Evolutionary conservation across 257 asterid genomes (phyloP), one percentile per base, ranked within the genome.

Genomic region (Sherardia arvensis): DNA sequence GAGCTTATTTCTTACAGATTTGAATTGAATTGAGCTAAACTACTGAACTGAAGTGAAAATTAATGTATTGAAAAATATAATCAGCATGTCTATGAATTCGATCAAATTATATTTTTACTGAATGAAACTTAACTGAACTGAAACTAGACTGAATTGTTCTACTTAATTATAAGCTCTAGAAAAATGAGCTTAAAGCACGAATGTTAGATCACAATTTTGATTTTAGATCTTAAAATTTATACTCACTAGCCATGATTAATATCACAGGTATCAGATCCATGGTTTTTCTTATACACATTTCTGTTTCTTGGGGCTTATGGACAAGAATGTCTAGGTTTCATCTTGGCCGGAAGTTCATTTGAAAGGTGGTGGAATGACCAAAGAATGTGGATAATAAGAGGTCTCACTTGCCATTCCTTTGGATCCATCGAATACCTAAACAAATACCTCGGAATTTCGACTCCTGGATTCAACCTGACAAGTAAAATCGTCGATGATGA

Each of bases 331-430:
- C 3, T 76, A 4, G 85, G 86, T 59, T 88, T 81, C 85, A 62
- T 84, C 29, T 71, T 74, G 9, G 69, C 77, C 15, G 7, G 74
- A 47, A 85, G 91, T 30, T 79, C 88, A 28, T 57, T 61, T 3
- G 63, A n/a, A 59, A 72, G 83, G 64, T 91, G 96, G 96, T 88
- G 95, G 94, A 86, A 59, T 66, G 90, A 86, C 38, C 96, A 91
- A 71, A 85, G 98, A 68, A 84, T 88, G 81, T 88, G 95, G 94
- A 72, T 83, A 7, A 68, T 86, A 5, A 79, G 83, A 30, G 85
- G 79, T 1, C 77, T 88, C 43, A 70, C 94, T 3, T 78, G 82
- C 4, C 73, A 28, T 76, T 11, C 76, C 9, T 86, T 88, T 63
- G 98, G 86, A 10, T 66, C 69, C 0, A 48, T 78, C 5, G 95